These are phyloP conservation scores for Mycena galericulata DNA, from an alignment of 768 basidiomycete species.

Conservation along the genomic window DNA sequence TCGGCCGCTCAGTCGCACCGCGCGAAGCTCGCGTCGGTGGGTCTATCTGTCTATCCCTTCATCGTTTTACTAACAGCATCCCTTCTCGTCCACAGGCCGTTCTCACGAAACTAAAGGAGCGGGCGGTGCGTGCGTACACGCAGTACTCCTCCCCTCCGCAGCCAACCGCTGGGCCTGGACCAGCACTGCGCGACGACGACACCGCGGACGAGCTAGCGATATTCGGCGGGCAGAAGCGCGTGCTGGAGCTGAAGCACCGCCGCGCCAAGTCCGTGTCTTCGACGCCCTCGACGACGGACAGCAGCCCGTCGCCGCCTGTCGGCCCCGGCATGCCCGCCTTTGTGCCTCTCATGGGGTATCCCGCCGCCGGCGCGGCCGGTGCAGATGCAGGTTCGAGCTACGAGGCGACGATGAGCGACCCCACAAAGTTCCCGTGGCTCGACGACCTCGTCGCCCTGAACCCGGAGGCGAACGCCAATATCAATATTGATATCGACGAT, in stretches of 20 bases:
- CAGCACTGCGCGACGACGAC: slow-evolving; percentile 41
- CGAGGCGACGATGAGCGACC: background rate
- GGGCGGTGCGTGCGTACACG: slow-evolving; percentile 53
- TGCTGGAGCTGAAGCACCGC: slow-evolving; percentile 48
- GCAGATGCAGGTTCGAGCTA: background rate
- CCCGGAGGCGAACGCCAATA: slow-evolving; percentile 3
- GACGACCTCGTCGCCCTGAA: slow-evolving; percentile 26
- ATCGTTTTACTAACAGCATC: background rate
- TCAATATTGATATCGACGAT: slow-evolving; percentile 20
- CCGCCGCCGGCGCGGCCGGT: too few species aligned
- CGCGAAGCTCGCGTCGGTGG: slow-evolving; percentile 60
- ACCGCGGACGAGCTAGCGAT: slow-evolving; percentile 63
- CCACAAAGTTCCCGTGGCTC: slow-evolving; percentile 27
- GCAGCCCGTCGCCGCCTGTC: background rate
- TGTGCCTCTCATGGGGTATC: too few species aligned
- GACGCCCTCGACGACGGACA: too few species aligned
- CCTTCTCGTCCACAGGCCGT: slow-evolving; percentile 48
- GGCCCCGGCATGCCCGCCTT: background rate
- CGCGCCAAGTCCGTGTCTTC: slow-evolving; percentile 17
- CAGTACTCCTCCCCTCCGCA: slow-evolving; percentile 37
- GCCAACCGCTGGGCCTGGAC: slow-evolving; percentile 20
- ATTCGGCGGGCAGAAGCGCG: slow-evolving; percentile 64
- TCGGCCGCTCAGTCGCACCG: slow-evolving; percentile 58
- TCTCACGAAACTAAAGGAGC: slow-evolving; percentile 58
- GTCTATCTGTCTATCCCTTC: slow-evolving; percentile 20